Base-by-base conservation (phyloP, 768 basidiomycete species). In the Kondoa subrosea region DNA sequence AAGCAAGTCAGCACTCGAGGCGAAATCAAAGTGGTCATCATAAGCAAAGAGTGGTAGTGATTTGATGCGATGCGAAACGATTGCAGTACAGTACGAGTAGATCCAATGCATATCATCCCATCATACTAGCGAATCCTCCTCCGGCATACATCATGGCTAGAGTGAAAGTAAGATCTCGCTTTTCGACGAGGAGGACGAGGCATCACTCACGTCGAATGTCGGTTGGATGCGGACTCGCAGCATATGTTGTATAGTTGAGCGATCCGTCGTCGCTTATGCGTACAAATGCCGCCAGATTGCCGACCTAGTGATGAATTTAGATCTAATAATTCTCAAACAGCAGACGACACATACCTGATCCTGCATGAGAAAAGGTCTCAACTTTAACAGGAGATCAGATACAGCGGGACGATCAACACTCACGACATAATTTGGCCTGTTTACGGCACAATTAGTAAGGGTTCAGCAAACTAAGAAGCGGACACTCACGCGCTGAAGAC, bases 251-350 rank as follows among this genome's bases (percentile, higher is more conserved):
- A 65, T 68, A 74, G 2, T 33, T 34, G 14, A 75, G 69, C 34
- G 68, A 67, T 30, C 74, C 74, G 25, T 63, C 60, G 15, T 69
- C 71, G 67, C 72, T 71, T 50, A 75, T 72, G 31, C 71, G 64
- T 0, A 90, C 89, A 77, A 87, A 92, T 69, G 91, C 91, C 12
- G 87, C 91, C 78, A 89, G 91, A 78, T 93, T 93, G 3, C 88
- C 87, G 1, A 82, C 85, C 74, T 91, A 88, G 78, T 93, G 91
- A 71, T 73, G 71, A 14, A 17, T n/a, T n/a, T n/a, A n/a, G n/a
- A n/a, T n/a, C n/a, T n/a, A n/a, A n/a, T n/a, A 2, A 12, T 27
- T 26, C 21, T 27, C 1, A 31, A 63, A 56, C 34, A 1, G 29
- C 56, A 33, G 29, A 2, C 2, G 14, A 34, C 63, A 29, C 61